Conservation (phyloP, 441 rosid genomes). For the Metrosideros polymorpha region DNA sequence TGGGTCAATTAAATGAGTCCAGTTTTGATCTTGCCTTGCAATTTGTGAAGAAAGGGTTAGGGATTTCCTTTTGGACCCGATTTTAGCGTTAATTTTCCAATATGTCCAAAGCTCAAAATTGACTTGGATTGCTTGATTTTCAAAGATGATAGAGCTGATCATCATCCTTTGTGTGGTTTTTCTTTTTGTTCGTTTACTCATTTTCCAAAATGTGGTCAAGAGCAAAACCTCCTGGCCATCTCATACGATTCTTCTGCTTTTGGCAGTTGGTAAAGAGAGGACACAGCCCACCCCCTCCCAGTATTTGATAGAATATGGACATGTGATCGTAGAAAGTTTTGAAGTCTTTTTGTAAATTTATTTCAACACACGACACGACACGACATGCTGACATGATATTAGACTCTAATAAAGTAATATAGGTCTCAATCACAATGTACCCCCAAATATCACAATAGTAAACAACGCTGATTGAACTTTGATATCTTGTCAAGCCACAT, state of each 20-base stretch:
- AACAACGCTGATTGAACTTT: neutral
- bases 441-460: neutral
- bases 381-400: neutral
- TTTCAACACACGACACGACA: neutral
- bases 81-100: no score
- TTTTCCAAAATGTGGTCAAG: neutral
- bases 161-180: neutral
- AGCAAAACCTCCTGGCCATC: neutral
- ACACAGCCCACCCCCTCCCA: neutral
- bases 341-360: neutral
- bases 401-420: neutral
- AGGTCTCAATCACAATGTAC: neutral
- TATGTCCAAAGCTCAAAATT: no score
- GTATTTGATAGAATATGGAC: neutral
- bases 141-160: neutral
- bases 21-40: no score
- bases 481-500: neutral
- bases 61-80: no score
- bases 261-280: neutral
- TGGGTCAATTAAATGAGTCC: no score
- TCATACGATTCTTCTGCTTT: neutral
- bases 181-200: neutral
- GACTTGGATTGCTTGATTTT: neutral
- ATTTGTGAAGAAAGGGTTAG: no score
- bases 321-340: neutral